Conservation (phyloP, 176 grass and related monocot genomes). For the Secale cereale region DNA sequence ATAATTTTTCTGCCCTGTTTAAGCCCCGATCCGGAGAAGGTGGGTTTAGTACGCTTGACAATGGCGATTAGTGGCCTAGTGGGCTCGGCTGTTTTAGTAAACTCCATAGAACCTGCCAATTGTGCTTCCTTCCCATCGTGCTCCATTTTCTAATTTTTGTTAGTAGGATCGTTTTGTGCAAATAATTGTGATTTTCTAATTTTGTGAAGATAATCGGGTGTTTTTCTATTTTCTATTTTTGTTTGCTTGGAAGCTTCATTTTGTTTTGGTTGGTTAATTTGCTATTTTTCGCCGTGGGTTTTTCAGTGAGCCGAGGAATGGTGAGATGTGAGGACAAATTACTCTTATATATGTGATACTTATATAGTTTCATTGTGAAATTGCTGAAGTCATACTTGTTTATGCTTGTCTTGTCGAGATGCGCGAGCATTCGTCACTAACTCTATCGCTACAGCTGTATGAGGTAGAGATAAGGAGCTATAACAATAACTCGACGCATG, state of each 20-base stretch:
- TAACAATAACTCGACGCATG: background rate
- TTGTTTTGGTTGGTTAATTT: background rate
- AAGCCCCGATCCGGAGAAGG: background rate
- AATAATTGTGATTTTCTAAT: background rate
- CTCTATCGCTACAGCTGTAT: background rate
- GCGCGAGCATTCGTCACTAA: background rate
- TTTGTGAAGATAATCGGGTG: background rate
- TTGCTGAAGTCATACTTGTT: background rate
- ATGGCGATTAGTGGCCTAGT: background rate
- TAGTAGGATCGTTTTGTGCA: too few species aligned
- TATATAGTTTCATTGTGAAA: background rate
- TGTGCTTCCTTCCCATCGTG: background rate
- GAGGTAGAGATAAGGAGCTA: background rate
- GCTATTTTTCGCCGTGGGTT: background rate
- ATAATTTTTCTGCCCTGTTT: background rate
- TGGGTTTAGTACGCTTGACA: background rate
- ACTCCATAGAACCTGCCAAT: background rate
- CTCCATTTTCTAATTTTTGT: background rate
- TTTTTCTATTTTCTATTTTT: too few species aligned
- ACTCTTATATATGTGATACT: background rate
- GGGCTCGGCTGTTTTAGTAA: background rate
- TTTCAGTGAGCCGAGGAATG: background rate
- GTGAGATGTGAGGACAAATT: background rate
- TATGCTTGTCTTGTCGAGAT: background rate
- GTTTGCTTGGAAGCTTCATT: background rate